A percentile compares a stretch with the other conserved stretches of the same genome.
Evolutionary conservation across 768 basidiomycete genomes (phyloP).

Genomic region (Rhodotorula paludigena): DNA sequence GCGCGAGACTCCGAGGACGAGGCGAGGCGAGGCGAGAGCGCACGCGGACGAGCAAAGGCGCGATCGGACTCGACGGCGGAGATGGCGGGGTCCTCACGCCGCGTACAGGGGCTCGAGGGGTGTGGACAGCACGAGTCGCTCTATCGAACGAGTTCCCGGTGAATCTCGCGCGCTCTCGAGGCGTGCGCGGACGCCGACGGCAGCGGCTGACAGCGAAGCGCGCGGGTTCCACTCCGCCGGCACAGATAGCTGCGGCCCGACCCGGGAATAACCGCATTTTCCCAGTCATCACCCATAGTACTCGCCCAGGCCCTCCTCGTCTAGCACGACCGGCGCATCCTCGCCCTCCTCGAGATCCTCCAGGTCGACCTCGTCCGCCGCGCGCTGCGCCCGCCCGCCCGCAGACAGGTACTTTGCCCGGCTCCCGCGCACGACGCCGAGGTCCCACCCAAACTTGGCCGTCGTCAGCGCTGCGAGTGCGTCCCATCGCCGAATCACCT

Average conservation of each 20-base stretch:
- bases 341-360: slow-evolving; percentile 55
- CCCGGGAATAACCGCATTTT: no score
- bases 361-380: slow-evolving; percentile 36
- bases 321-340: slow-evolving; percentile 43
- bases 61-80: no score
- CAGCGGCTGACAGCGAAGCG: no score
- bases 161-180: no score
- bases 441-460: slow-evolving; percentile 50
- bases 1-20: background rate
- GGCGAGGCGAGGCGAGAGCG: background rate
- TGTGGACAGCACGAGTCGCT: no score
- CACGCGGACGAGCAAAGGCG: background rate
- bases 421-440: slow-evolving; percentile 38
- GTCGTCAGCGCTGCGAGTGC: slow-evolving; percentile 17
- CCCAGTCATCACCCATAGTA: no score
- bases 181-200: no score
- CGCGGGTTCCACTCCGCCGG: no score
- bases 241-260: no score
- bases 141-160: no score
- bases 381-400: slow-evolving; percentile 10
- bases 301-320: slow-evolving; percentile 12
- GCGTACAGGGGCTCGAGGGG: no score
- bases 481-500: slow-evolving; percentile 34
- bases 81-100: no score
- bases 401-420: slow-evolving; percentile 8